phyloP scores from a whole-genome alignment of 2,329 filamentous ascomycete species.

The Penicillium digitatum region DNA sequence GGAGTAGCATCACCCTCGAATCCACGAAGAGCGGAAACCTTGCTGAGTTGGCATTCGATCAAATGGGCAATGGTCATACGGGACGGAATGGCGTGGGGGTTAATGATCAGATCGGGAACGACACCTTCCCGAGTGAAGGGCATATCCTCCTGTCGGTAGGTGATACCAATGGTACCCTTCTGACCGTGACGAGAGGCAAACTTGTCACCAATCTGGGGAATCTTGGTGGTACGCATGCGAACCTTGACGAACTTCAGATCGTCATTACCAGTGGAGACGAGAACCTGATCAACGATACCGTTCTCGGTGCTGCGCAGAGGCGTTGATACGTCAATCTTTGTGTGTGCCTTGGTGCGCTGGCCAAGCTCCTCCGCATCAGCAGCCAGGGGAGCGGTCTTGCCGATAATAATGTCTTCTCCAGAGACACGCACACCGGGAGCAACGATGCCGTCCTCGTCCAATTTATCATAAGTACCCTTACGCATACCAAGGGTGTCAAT shows the following conservation, averaged over 20 bases:
- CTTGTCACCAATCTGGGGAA: constrained; percentile 98
- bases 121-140: constrained; percentile 91
- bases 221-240: constrained; percentile 92
- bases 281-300: constrained; percentile 89
- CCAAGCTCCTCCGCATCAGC: constrained; percentile 91
- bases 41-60: constrained; percentile 96
- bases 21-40: constrained; percentile 88
- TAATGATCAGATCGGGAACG: constrained; percentile 94
- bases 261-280: constrained; percentile 91
- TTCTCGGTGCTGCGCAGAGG: constrained; percentile 92
- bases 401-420: constrained; percentile 98
- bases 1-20: constrained; percentile 96
- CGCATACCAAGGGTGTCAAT: constrained; percentile 86
- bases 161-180: constrained; percentile 98
- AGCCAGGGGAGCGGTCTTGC: constrained; percentile 93
- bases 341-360: constrained; percentile 81
- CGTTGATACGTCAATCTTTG: constrained; percentile 93
- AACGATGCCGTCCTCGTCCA: constrained; percentile 93
- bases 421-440: constrained; percentile 91
- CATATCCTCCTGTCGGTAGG: constrained; percentile 97
- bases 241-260: constrained; percentile 96
- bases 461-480: constrained; percentile 93
- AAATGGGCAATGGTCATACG: constrained; percentile 99
- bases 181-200: constrained; percentile 99
- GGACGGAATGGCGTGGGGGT: constrained; percentile 97